Evolutionary conservation across 2,329 filamentous ascomycete species (phyloP).

Genomic region (Diaporthe sp.): DNA sequence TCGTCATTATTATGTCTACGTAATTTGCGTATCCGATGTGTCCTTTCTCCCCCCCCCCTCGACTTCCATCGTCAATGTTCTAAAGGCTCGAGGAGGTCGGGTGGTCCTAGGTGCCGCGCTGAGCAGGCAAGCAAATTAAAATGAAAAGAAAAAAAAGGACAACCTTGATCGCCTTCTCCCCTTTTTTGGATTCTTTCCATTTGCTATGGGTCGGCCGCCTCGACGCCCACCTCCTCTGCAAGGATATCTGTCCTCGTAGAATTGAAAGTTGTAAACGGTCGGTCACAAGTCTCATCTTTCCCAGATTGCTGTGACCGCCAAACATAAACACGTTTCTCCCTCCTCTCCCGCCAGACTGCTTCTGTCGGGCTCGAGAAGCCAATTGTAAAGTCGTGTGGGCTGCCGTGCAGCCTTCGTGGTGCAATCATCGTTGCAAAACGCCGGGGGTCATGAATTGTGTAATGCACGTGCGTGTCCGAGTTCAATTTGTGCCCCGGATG

Average conservation of each 20-base stretch:
- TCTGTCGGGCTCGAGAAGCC: slow-evolving; percentile 19
- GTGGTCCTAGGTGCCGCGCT: slow-evolving; percentile 21
- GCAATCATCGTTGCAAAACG: slow-evolving; percentile 47
- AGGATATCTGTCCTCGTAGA: slow-evolving; percentile 38
- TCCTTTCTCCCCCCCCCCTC: slow-evolving; percentile 24
- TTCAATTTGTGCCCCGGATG: slow-evolving; percentile 42
- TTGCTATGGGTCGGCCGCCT: slow-evolving; percentile 21
- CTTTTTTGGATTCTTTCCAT: slow-evolving; percentile 11
- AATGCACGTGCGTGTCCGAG: slow-evolving; percentile 35
- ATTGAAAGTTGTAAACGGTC: slow-evolving; percentile 38
- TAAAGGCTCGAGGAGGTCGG: slow-evolving; percentile 27
- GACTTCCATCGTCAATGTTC: slow-evolving; percentile 35
- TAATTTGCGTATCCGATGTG: slow-evolving; percentile 43
- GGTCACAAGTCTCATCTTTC: slow-evolving; percentile 20
- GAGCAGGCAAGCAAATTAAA: slow-evolving; percentile 29
- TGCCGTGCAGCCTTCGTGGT: slow-evolving; percentile 41
- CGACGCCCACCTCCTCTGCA: slow-evolving; percentile 22
- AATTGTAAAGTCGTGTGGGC: slow-evolving; percentile 37
- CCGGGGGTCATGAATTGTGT: slow-evolving; percentile 44
- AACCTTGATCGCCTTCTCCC: background rate
- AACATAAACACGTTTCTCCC: slow-evolving; percentile 29
- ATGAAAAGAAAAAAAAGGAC: background rate
- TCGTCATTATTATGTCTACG: slow-evolving; percentile 56
- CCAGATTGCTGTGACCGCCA: slow-evolving; percentile 27
- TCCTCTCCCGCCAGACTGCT: slow-evolving; percentile 6